Conservation (phyloP, 75 land plant species). For the Gnetum montanum region DNA sequence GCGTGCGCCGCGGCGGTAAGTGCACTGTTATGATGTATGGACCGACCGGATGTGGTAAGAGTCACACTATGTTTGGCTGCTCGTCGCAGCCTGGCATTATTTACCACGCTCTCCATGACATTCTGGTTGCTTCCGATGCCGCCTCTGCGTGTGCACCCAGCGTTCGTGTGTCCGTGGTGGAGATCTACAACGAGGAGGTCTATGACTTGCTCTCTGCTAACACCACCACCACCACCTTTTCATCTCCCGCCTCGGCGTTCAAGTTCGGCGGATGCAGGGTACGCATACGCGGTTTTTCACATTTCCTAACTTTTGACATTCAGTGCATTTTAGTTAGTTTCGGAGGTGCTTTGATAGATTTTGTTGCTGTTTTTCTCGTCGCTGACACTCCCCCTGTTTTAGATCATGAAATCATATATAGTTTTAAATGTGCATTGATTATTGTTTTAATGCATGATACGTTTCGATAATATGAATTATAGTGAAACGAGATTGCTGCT, state of each 20-base stretch:
- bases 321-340: too few species aligned
- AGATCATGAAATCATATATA: too few species aligned
- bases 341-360: too few species aligned
- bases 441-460: too few species aligned
- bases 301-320: too few species aligned
- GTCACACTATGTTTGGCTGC: constrained; percentile 95
- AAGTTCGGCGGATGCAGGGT: constrained; percentile 13
- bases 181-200: constrained; percentile 94
- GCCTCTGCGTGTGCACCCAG: constrained; percentile 13
- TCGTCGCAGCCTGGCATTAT: constrained; percentile 79
- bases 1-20: constrained; percentile 61
- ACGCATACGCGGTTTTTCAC: too few species aligned
- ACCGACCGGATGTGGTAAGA: constrained; percentile 96
- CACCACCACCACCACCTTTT: background rate
- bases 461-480: too few species aligned
- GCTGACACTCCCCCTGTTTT: too few species aligned
- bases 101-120: constrained; percentile 65
- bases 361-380: too few species aligned
- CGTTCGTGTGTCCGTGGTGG: constrained; percentile 85
- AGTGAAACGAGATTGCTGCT: too few species aligned
- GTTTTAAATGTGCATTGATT: too few species aligned
- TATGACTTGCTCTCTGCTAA: constrained; percentile 73
- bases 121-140: constrained; percentile 25
- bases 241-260: too few species aligned
- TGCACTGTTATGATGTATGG: constrained; percentile 99